Evolutionary conservation across 129 eudicot genomes (phyloP).

Genomic region (Flaveria linearis): DNA sequence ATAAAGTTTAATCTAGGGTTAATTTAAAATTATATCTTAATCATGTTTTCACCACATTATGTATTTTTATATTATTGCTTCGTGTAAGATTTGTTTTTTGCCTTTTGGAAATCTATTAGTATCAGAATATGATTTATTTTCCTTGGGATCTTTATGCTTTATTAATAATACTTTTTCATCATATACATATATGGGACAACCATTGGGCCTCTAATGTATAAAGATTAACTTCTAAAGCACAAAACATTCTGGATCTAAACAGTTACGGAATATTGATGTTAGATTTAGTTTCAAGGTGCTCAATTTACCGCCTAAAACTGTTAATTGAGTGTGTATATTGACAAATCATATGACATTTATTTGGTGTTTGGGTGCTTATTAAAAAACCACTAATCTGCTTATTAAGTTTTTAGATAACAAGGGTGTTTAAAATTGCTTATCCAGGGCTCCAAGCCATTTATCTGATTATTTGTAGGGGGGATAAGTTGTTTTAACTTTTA

Average conservation of each 20-base stretch:
- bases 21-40: constrained; percentile 21
- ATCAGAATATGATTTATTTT: constrained; percentile 26
- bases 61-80: constrained; percentile 12
- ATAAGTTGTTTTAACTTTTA: not conserved
- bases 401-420: not conserved
- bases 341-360: not conserved
- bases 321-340: not conserved
- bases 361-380: constrained; percentile 3
- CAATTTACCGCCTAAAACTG: not conserved
- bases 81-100: constrained; percentile 8
- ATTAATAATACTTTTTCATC: constrained; percentile 27
- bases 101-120: constrained; percentile 16
- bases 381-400: not conserved
- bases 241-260: not conserved
- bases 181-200: constrained; percentile 4
- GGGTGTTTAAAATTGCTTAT: not conserved
- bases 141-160: constrained; percentile 28
- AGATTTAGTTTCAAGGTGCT: constrained; percentile 9
- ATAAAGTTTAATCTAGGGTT: not conserved
- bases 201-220: constrained; percentile 22
- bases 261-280: constrained; percentile 20
- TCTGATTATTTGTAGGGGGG: not conserved
- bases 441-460: not conserved
- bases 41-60: constrained; percentile 30
- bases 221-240: constrained; percentile 7